Conservation (phyloP, 2,329 filamentous ascomycete genomes). For the Sporothrix variecibatus region DNA sequence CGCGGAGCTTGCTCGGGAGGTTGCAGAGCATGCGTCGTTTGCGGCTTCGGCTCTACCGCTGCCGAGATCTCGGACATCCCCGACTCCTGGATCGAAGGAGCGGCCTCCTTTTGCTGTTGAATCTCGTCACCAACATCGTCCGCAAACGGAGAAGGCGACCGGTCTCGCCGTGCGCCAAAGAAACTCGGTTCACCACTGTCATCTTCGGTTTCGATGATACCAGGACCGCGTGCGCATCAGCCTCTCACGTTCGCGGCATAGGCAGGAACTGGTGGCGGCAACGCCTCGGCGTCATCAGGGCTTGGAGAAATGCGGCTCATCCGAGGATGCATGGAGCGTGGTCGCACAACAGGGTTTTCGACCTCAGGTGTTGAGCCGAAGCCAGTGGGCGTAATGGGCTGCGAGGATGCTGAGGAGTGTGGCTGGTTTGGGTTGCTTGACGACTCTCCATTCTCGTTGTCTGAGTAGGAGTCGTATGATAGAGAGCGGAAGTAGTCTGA, state of each 20-base stretch:
- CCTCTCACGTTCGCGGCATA: slow-evolving; percentile 44
- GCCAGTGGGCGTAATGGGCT: slow-evolving; percentile 42
- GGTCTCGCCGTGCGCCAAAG: slow-evolving; percentile 59
- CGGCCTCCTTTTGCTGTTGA: neutral
- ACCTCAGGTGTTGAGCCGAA: slow-evolving; percentile 55
- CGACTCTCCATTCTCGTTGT: slow-evolving; percentile 45
- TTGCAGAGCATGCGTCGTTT: neutral
- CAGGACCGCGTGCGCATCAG: neutral
- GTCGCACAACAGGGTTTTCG: slow-evolving; percentile 61
- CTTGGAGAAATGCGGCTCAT: slow-evolving; percentile 65
- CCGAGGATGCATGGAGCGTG: slow-evolving; percentile 72
- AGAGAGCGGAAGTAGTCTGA: slow-evolving; percentile 80
- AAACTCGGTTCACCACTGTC: slow-evolving; percentile 41
- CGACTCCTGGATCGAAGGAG: neutral
- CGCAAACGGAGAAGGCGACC: slow-evolving; percentile 56
- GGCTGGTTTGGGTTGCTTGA: slow-evolving; percentile 32
- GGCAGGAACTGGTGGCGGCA: slow-evolving; percentile 50
- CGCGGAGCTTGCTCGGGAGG: neutral
- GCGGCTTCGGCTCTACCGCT: neutral
- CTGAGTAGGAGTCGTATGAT: slow-evolving; percentile 62
- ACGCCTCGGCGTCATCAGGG: slow-evolving; percentile 40
- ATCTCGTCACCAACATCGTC: slow-evolving; percentile 17
- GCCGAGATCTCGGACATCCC: neutral
- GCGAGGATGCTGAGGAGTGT: slow-evolving; percentile 28
- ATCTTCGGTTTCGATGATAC: slow-evolving; percentile 43